Conservation (phyloP, 163 green algal species). For the Picocystis sp. region DNA sequence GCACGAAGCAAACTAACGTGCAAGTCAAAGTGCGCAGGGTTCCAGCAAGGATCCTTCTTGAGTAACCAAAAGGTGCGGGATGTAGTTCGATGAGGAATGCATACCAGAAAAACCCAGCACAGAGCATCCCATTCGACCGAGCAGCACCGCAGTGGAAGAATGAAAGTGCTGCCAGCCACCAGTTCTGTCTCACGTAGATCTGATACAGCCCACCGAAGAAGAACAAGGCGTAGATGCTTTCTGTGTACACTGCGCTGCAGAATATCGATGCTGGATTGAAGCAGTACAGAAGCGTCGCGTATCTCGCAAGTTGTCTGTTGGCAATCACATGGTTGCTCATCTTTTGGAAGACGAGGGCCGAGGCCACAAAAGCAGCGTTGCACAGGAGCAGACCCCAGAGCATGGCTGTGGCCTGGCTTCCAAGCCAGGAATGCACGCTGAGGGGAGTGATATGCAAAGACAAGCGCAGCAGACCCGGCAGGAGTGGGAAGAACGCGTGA, state of each 20-base stretch:
- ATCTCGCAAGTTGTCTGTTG: conserved; percentile 17
- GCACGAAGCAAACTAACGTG: too few species aligned
- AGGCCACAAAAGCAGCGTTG: conserved; percentile 20
- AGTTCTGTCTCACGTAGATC: conserved; percentile 24
- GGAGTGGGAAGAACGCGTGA: conserved; percentile 72
- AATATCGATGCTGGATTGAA: conserved; percentile 61
- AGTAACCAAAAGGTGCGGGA: too few species aligned
- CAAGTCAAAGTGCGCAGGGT: too few species aligned
- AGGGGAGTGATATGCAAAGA: background rate
- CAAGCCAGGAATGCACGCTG: background rate
- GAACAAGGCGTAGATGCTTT: conserved; percentile 48
- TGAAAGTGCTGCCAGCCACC: conserved; percentile 13
- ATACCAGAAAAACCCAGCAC: conserved; percentile 1
- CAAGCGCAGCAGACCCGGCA: conserved; percentile 33
- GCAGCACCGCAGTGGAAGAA: conserved; percentile 20
- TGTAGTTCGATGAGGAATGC: background rate
- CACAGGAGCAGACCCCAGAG: conserved; percentile 24
- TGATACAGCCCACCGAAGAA: conserved; percentile 35
- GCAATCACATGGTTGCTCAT: conserved; percentile 24
- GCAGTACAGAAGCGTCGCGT: conserved; percentile 48
- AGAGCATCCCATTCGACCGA: conserved; percentile 46
- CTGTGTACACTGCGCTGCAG: conserved; percentile 66
- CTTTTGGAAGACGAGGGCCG: conserved; percentile 20
- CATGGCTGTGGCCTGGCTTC: conserved; percentile 3
- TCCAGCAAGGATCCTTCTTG: too few species aligned